phyloP scores from a whole-genome alignment of 2,329 filamentous ascomycete species.

The Pseudopyrenochaeta lycopersici region DNA sequence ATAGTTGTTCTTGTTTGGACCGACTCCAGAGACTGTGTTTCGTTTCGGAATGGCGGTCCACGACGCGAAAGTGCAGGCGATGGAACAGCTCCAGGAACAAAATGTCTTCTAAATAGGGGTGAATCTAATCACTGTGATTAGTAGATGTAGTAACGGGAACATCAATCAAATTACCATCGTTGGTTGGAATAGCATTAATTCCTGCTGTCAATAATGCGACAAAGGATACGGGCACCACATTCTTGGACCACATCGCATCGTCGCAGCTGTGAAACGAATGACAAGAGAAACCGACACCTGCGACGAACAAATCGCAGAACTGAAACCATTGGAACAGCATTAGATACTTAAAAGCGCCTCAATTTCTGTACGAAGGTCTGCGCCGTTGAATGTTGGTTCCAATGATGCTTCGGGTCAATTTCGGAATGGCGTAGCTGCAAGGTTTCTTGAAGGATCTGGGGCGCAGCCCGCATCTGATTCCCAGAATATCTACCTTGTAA shows the following conservation, averaged over 20 bases:
- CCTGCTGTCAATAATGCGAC: conserved; percentile 11
- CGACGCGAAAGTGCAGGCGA: background rate
- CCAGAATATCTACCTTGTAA: conserved; percentile 36
- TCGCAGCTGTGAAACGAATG: conserved; percentile 37
- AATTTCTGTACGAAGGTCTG: conserved; percentile 33
- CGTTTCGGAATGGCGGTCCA: background rate
- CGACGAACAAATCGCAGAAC: conserved; percentile 27
- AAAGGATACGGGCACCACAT: conserved; percentile 26
- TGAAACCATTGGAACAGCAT: conserved; percentile 39
- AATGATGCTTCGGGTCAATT: conserved; percentile 29
- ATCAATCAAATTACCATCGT: conserved; percentile 6
- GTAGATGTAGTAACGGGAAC: background rate
- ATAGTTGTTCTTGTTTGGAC: background rate
- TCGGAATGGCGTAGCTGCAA: conserved; percentile 28
- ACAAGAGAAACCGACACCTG: conserved; percentile 24
- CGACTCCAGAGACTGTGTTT: background rate
- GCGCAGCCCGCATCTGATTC: conserved; percentile 41
- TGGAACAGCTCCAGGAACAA: background rate
- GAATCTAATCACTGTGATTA: background rate
- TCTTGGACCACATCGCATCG: conserved; percentile 50
- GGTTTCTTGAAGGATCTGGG: conserved; percentile 32
- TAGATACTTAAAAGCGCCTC: conserved; percentile 31
- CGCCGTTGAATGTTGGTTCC: conserved; percentile 19
- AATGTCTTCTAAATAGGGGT: background rate
- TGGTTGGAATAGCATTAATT: conserved; percentile 2